Evolutionary conservation across 2,329 filamentous ascomycete species (phyloP).

Genomic region (Didymella pinodella): DNA sequence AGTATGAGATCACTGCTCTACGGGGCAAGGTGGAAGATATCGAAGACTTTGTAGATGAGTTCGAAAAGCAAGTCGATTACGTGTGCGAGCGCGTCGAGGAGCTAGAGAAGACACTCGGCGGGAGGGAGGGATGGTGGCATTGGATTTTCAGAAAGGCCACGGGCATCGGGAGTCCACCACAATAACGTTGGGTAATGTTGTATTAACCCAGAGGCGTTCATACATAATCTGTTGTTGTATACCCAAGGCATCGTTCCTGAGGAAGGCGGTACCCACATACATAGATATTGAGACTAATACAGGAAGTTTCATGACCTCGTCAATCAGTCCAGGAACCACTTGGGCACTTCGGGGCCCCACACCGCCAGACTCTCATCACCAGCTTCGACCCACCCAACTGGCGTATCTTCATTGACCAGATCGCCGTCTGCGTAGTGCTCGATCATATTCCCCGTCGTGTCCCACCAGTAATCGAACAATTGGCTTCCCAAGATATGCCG

Average conservation of each 20-base stretch:
- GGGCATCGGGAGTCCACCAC: conserved; percentile 34
- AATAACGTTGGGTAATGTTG: background rate
- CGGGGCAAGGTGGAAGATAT: conserved; percentile 84
- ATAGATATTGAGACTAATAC: background rate
- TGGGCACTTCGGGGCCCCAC: conserved; percentile 54
- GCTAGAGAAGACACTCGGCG: conserved; percentile 63
- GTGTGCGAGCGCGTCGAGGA: conserved; percentile 59
- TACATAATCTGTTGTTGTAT: conserved; percentile 4
- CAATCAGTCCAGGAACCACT: conserved; percentile 46
- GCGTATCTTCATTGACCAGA: conserved; percentile 65
- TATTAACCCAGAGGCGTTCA: background rate
- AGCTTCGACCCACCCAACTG: conserved; percentile 53
- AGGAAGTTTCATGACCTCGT: background rate
- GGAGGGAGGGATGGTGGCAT: conserved; percentile 47
- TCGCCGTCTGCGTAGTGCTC: conserved; percentile 78
- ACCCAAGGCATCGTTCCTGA: conserved; percentile 1
- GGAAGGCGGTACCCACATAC: background rate
- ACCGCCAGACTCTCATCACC: conserved; percentile 54
- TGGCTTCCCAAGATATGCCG: conserved; percentile 74
- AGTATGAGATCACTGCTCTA: conserved; percentile 89
- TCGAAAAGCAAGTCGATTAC: conserved; percentile 70
- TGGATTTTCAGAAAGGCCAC: conserved; percentile 42
- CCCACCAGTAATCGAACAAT: conserved; percentile 78
- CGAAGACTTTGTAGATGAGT: conserved; percentile 80
- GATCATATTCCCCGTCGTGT: conserved; percentile 68